Conservation (phyloP, 176 grass and related monocot genomes). For the Ampelocalamus luodianensis region DNA sequence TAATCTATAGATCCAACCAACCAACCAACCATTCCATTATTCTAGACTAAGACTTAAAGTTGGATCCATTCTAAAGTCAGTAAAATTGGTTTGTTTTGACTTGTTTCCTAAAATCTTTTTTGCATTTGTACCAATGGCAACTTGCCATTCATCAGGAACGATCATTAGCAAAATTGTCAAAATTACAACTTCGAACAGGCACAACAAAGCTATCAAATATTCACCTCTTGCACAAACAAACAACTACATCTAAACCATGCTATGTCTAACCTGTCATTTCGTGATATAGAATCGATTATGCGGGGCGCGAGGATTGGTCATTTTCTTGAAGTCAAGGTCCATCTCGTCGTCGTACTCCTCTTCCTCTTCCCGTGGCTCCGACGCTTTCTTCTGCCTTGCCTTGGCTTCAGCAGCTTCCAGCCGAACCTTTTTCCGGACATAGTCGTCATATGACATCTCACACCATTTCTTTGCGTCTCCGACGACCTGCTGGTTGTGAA, state of each 20-base stretch:
- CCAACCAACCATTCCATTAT: background rate
- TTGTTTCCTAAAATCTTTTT: background rate
- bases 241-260: conserved; percentile 30
- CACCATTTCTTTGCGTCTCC: conserved; percentile 79
- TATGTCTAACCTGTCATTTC: conserved; percentile 29
- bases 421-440: conserved; percentile 41
- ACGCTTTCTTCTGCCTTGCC: conserved; percentile 31
- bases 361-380: conserved; percentile 14
- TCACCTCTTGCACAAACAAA: conserved; percentile 33
- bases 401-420: conserved; percentile 48
- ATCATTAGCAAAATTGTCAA: background rate
- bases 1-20: background rate
- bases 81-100: background rate
- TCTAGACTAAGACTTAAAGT: background rate
- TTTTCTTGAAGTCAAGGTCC: conserved; percentile 66
- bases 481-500: conserved; percentile 59
- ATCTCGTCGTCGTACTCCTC: conserved; percentile 70
- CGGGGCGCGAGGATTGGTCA: conserved; percentile 39
- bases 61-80: background rate
- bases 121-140: background rate
- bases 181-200: conserved; percentile 21
- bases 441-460: conserved; percentile 70
- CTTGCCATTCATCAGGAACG: background rate
- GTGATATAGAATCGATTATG: conserved; percentile 51
- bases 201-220: conserved; percentile 15